Percentiles rank a stretch among this genome's conserved stretches.
phyloP scores from a whole-genome alignment of 208 protist genomes.

The Lotmaria passim region DNA sequence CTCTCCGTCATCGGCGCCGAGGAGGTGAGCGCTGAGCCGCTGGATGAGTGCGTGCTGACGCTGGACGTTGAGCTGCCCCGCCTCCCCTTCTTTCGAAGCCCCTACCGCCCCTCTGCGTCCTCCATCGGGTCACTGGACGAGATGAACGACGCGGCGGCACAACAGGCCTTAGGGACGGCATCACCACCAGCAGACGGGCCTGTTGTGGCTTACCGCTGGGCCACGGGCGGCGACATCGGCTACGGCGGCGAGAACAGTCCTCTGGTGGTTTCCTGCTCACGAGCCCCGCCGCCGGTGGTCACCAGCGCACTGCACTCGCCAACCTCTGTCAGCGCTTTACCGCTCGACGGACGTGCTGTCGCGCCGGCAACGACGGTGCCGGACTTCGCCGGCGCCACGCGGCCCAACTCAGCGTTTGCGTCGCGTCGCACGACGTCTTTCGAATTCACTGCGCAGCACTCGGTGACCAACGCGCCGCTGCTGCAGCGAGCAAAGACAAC shows the following conservation, averaged over 20 bases:
- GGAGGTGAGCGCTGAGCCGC: constrained; percentile 68
- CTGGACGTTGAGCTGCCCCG: constrained; percentile 40
- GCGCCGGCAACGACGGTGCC: neutral
- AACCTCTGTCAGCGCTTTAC: neutral
- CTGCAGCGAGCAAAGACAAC: constrained; percentile 10
- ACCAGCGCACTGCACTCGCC: constrained; percentile 1
- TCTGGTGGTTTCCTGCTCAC: neutral
- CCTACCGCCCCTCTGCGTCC: neutral
- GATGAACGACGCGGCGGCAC: neutral
- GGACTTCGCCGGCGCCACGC: neutral
- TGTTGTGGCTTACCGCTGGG: constrained; percentile 22
- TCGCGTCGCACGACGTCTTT: constrained; percentile 21
- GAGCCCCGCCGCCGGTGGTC: neutral
- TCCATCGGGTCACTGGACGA: neutral
- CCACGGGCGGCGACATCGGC: constrained; percentile 6
- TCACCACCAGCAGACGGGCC: neutral
- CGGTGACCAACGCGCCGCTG: neutral
- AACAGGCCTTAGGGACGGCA: neutral
- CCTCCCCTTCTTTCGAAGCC: neutral
- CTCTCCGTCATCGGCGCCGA: constrained; percentile 55
- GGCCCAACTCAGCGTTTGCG: constrained; percentile 2
- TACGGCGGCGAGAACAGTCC: constrained; percentile 14
- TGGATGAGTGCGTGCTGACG: constrained; percentile 75
- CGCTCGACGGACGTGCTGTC: neutral
- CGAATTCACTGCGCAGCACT: constrained; percentile 2